phyloP scores from a whole-genome alignment of 306 rosid species.

The Carpinus fangiana region DNA sequence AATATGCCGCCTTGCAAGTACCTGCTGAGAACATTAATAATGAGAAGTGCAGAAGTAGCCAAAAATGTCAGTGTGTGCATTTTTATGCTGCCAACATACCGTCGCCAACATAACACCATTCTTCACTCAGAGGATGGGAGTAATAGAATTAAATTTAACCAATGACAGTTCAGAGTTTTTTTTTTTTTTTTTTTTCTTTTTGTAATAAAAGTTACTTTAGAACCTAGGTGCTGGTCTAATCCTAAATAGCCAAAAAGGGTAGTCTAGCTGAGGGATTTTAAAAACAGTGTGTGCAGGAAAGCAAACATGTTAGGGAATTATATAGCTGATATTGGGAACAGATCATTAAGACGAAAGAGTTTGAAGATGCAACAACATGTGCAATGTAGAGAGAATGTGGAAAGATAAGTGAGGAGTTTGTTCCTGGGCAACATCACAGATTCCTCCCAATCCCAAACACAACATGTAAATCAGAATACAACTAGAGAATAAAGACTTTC shows the following conservation, averaged over 20 bases:
- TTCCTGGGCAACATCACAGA: not conserved
- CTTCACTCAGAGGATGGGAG: not conserved
- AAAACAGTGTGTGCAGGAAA: not conserved
- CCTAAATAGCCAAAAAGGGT: not conserved
- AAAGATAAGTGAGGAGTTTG: not conserved
- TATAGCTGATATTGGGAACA: not conserved
- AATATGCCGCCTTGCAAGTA: slow-evolving; percentile 78
- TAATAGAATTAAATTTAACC: not conserved
- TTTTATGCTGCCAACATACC: not conserved
- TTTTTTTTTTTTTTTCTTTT: too few relatives aligned
- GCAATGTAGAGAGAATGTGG: not conserved
- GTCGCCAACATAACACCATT: not conserved
- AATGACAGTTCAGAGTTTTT: not conserved
- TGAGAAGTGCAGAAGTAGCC: not conserved
- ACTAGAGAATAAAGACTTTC: not conserved
- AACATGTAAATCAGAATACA: not conserved
- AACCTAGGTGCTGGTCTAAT: not conserved
- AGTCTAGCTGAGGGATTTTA: not conserved
- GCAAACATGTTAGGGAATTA: not conserved
- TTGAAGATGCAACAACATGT: not conserved
- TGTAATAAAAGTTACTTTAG: too few relatives aligned
- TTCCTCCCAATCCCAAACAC: not conserved
- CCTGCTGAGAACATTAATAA: slow-evolving; percentile 46
- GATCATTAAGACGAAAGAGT: not conserved
- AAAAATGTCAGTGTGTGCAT: not conserved